Conservation (phyloP, 2,329 filamentous ascomycete species). For the Rasamsonia emersonii region DNA sequence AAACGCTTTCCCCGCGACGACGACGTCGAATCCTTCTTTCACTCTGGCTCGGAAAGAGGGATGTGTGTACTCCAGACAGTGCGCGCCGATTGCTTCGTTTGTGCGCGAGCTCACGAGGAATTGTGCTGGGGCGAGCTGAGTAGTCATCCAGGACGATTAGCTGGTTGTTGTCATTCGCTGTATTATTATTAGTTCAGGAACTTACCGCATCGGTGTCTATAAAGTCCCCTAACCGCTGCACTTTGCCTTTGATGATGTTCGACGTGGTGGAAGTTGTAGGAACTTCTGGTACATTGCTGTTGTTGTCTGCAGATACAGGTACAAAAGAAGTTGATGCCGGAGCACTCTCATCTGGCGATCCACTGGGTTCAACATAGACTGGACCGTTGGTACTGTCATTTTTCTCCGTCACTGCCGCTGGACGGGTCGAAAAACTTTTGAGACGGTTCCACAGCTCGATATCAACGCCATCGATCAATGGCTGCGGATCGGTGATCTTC, state of each 20-base stretch:
- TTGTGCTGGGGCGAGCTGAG: constrained; percentile 34
- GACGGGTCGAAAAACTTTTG: not conserved
- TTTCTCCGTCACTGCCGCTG: not conserved
- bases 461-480: constrained; percentile 21
- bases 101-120: constrained; percentile 22
- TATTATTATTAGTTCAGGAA: not conserved
- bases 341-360: not conserved
- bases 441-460: constrained; percentile 12
- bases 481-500: constrained; percentile 32
- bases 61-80: constrained; percentile 34
- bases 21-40: constrained; percentile 29
- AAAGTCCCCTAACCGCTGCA: constrained; percentile 37
- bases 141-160: constrained; percentile 1
- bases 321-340: not conserved
- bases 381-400: not conserved
- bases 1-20: constrained; percentile 40
- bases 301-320: no score
- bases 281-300: not conserved
- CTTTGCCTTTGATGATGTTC: constrained; percentile 23
- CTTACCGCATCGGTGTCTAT: constrained; percentile 35
- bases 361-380: constrained; percentile 8
- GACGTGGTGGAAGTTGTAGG: not conserved
- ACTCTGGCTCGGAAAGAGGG: constrained; percentile 33
- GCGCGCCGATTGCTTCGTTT: constrained; percentile 27
- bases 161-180: no score